A percentile compares a stretch with the other conserved stretches of the same genome.
These are phyloP conservation scores for Plasmodium malariae DNA, from an alignment of 169 alveolate species.

Conservation along the genomic window DNA sequence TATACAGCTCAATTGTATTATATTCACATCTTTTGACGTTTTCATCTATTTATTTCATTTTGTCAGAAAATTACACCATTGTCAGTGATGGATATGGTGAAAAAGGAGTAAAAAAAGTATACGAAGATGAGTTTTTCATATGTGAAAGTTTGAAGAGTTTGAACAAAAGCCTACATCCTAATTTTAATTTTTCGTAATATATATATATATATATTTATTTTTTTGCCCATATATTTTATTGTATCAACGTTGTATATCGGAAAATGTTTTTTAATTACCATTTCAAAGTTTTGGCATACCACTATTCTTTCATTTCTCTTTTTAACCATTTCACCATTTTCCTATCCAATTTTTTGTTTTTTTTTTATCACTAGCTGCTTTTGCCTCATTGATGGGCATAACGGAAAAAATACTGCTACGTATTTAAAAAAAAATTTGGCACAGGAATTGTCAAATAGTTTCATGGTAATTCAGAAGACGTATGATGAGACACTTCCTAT, in stretches of 20 bases:
- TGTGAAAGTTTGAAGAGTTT: slow-evolving; percentile 72
- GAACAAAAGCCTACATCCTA: slow-evolving; percentile 60
- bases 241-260: neutral
- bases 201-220: neutral
- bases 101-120: slow-evolving; percentile 81
- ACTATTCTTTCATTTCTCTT: too few relatives aligned
- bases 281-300: too few relatives aligned
- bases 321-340: neutral
- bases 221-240: neutral
- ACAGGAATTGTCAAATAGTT: slow-evolving; percentile 58
- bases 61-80: slow-evolving; percentile 52
- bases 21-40: too few relatives aligned
- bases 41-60: slow-evolving; percentile 10
- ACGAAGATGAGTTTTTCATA: slow-evolving; percentile 82
- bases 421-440: slow-evolving; percentile 71
- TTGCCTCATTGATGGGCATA: slow-evolving; percentile 73
- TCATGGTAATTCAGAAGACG: slow-evolving; percentile 40
- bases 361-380: slow-evolving; percentile 38
- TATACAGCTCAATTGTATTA: too few relatives aligned
- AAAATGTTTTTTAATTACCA: neutral
- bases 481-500: slow-evolving; percentile 65
- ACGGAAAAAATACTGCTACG: slow-evolving; percentile 62
- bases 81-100: slow-evolving; percentile 79
- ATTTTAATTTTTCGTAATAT: slow-evolving; percentile 70
- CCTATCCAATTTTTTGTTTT: slow-evolving; percentile 4